Evolutionary conservation across 1,284 basidiomycete genomes (phyloP), one percentile per base, ranked within the genome.

Genomic region (Cutaneotrichosporon arboriforme): DNA sequence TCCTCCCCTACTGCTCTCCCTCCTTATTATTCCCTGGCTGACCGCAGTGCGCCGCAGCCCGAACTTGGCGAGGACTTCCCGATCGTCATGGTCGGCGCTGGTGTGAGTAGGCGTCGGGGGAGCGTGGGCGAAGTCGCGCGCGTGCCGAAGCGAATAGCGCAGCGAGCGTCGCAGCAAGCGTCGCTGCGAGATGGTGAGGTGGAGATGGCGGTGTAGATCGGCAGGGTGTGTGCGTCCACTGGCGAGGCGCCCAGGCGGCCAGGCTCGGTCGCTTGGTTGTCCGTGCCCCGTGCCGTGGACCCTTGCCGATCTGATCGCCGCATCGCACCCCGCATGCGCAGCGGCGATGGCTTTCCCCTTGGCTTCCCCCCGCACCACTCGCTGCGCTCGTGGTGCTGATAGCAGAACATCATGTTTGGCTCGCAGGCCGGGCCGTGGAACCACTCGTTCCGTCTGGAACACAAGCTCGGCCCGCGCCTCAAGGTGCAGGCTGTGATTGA

Each of bases 401-500:
- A 15, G 13, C 49, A 72, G 47, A 92, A 92, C 76, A 90, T 92
- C 77, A 91, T 92, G 88, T 92, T 91, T 68, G 90, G 89, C 54
- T 90, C 86, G 39, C 83, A 84, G 51, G 87, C 90, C 70, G 88
- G 88, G 47, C 72, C 73, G 31, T 74, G 72, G 68, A 71, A 75
- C 76, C 90, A 94, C 76, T 93, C 90, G 46, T 90, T 93, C 83
- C 88, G 91, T 70, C 84, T 94, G 64, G 90, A 93, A 79, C 74
- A 93, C 78, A 97, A 98, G 80, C 87, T 98, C 57, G 94, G 94
- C 43, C 88, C 86, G 20, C 89, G 94, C 66, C 86, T 98, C 75
- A 97, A 96, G 76, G 91, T 98, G 50, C 84, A 90, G 51, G 94
- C 90, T 14, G 80, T 98, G 54, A 88, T 98, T 67, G 94, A 98